phyloP scores from a whole-genome alignment of 768 basidiomycete species.

The Auricularia auricula-judae region DNA sequence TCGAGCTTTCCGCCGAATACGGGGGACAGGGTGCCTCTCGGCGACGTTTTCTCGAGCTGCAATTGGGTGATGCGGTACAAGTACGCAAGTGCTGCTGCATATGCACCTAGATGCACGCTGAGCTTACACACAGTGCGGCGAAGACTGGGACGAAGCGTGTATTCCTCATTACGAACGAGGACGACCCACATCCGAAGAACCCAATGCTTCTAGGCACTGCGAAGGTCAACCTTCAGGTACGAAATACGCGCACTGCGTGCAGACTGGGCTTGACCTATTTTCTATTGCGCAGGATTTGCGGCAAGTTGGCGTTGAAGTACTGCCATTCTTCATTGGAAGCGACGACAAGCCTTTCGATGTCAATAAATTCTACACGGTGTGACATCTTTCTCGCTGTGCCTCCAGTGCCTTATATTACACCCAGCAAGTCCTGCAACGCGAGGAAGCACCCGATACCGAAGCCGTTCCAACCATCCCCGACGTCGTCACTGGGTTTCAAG shows the following conservation, averaged over 20 bases:
- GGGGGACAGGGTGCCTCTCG: slow-evolving; percentile 57
- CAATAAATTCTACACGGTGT: slow-evolving; percentile 68
- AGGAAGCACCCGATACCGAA: slow-evolving; percentile 40
- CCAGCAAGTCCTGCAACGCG: slow-evolving; percentile 49
- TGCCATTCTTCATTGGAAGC: slow-evolving; percentile 82
- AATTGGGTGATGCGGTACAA: slow-evolving; percentile 84
- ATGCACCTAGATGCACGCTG: background rate
- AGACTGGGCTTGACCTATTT: no score
- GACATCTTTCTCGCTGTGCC: slow-evolving; percentile 13
- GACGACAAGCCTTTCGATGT: slow-evolving; percentile 57
- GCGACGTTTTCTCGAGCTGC: slow-evolving; percentile 84
- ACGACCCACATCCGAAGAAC: slow-evolving; percentile 50
- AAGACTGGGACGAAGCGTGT: slow-evolving; percentile 88
- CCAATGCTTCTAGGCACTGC: slow-evolving; percentile 10
- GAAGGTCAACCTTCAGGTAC: background rate
- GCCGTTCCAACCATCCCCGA: slow-evolving; percentile 58
- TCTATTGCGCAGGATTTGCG: slow-evolving; percentile 51
- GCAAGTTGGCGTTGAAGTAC: slow-evolving; percentile 67
- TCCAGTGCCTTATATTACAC: slow-evolving; percentile 1
- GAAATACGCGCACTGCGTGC: no score
- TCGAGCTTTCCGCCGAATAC: slow-evolving; percentile 54
- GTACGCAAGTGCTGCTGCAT: slow-evolving; percentile 30
- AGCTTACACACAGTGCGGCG: slow-evolving; percentile 41
- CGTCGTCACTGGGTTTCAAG: slow-evolving; percentile 40
- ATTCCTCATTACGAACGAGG: slow-evolving; percentile 87